A percentile compares a stretch with the other conserved stretches of the same genome.
Conservation (phyloP, 2,329 filamentous ascomycete genomes). For the Huntiella moniliformis region DNA sequence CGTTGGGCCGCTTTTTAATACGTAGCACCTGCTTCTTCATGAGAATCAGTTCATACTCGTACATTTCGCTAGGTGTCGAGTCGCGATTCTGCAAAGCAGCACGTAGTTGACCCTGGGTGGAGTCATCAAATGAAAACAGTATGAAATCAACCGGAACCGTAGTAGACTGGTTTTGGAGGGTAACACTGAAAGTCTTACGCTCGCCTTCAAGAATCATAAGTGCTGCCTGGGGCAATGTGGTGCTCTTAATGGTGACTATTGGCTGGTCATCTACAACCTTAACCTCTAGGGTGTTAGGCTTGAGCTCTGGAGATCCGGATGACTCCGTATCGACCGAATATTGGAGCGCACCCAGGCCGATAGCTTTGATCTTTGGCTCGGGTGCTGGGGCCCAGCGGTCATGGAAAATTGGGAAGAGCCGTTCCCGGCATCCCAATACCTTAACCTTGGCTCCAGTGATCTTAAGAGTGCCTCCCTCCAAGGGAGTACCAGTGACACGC, state of each 20-base stretch:
- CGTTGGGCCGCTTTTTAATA: conserved; percentile 30
- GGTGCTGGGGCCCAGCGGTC: conserved; percentile 54
- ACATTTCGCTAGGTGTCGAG: conserved; percentile 57
- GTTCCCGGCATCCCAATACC: conserved; percentile 63
- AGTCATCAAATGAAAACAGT: conserved; percentile 77
- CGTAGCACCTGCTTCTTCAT: conserved; percentile 53
- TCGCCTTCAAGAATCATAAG: conserved; percentile 92
- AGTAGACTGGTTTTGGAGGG: conserved; percentile 56
- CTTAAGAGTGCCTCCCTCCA: conserved; percentile 45
- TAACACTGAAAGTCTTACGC: conserved; percentile 55
- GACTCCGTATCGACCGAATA: conserved; percentile 23
- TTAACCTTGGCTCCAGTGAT: conserved; percentile 65
- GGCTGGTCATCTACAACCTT: conserved; percentile 70
- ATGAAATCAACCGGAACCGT: conserved; percentile 63
- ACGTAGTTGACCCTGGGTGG: conserved; percentile 60
- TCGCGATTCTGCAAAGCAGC: conserved; percentile 58
- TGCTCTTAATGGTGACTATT: conserved; percentile 53
- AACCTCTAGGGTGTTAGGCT: conserved; percentile 36
- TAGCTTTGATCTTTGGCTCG: conserved; percentile 57
- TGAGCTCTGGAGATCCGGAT: conserved; percentile 24
- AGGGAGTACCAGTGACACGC: conserved; percentile 49
- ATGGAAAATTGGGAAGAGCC: conserved; percentile 67
- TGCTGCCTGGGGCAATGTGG: conserved; percentile 63
- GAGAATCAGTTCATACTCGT: conserved; percentile 69
- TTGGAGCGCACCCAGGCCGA: conserved; percentile 43